A percentile compares a stretch with the other conserved stretches of the same genome.
Conservation (phyloP, 345 rosid species). For the Microcos paniculata region DNA sequence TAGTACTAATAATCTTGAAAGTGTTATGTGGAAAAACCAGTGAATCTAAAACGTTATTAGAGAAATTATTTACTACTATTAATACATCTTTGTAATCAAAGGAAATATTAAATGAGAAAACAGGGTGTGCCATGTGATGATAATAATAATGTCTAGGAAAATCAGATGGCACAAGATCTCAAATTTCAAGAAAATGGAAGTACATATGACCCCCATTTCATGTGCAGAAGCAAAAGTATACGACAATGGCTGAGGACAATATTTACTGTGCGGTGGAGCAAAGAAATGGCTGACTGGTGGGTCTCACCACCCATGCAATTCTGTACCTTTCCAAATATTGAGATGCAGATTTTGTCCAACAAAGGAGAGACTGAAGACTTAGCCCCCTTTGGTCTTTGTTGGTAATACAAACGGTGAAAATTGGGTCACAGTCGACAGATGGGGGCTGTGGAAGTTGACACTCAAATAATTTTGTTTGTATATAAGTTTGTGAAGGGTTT, state of each 20-base stretch:
- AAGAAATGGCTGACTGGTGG: constrained; percentile 32
- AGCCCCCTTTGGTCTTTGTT: neutral
- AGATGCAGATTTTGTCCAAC: constrained; percentile 35
- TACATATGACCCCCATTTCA: constrained; percentile 40
- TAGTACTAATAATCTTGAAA: no score
- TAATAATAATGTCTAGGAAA: constrained; percentile 13
- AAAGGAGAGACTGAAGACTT: constrained; percentile 15
- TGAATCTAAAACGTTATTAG: no score
- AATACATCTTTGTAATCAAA: neutral
- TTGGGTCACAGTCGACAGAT: constrained; percentile 26
- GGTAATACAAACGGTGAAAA: constrained; percentile 22
- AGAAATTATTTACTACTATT: neutral
- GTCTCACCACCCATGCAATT: constrained; percentile 25
- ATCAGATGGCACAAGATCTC: constrained; percentile 4
- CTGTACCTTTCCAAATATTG: constrained; percentile 29
- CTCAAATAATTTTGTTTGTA: constrained; percentile 20
- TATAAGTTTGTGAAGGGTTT: constrained; percentile 20
- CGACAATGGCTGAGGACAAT: constrained; percentile 35
- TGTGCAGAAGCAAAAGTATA: constrained; percentile 31
- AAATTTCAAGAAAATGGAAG: constrained; percentile 21
- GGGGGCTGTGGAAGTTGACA: constrained; percentile 42
- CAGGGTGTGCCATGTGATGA: constrained; percentile 16
- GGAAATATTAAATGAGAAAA: neutral
- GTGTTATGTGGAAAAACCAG: no score
- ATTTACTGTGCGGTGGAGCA: constrained; percentile 19